Evolutionary conservation across 2,329 filamentous ascomycete species (phyloP).

Genomic region (Penicillium sp.): DNA sequence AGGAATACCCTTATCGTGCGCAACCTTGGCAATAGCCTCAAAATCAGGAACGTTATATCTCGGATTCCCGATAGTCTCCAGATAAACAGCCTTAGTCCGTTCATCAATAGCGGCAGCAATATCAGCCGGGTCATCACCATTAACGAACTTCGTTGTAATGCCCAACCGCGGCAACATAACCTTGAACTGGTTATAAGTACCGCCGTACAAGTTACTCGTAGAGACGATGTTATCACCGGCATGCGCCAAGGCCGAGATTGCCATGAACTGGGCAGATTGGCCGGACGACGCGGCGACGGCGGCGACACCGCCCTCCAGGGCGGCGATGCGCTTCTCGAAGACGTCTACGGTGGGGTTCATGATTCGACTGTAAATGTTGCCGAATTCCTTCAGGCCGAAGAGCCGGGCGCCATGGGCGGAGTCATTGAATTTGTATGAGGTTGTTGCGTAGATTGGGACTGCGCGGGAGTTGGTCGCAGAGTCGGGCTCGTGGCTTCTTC

Average conservation of each 20-base stretch:
- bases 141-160: constrained; percentile 82
- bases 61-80: constrained; percentile 93
- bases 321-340: constrained; percentile 94
- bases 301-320: constrained; percentile 85
- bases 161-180: constrained; percentile 84
- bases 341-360: constrained; percentile 96
- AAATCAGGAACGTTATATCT: constrained; percentile 91
- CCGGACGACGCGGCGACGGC: constrained; percentile 83
- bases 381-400: constrained; percentile 94
- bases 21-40: constrained; percentile 77
- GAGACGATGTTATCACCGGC: constrained; percentile 91
- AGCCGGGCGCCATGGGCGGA: constrained; percentile 91
- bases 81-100: constrained; percentile 86
- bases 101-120: constrained; percentile 83
- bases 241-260: constrained; percentile 78
- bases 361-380: constrained; percentile 97
- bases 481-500: constrained; percentile 73
- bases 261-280: constrained; percentile 89
- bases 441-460: constrained; percentile 93
- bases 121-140: constrained; percentile 74
- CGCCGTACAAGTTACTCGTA: constrained; percentile 87
- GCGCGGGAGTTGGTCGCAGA: constrained; percentile 80
- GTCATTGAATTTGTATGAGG: constrained; percentile 93
- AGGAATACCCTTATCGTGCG: constrained; percentile 68
- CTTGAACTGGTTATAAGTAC: constrained; percentile 97